phyloP scores from a whole-genome alignment of 148 eudicot genomes.

The Oxyria digyna region DNA sequence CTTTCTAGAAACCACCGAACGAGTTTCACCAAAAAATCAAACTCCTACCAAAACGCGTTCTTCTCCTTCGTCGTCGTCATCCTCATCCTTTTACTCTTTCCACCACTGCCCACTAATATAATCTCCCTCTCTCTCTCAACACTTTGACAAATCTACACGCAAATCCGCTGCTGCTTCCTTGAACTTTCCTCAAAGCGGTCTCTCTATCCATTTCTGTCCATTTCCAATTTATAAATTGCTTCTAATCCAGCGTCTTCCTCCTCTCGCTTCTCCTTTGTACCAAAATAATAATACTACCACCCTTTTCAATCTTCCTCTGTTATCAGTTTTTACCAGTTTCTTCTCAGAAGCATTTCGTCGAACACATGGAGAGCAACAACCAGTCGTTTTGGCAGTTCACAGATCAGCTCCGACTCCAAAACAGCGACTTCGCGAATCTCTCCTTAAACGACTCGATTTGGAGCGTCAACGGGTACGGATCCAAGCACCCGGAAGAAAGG shows the following conservation, averaged over 20 bases:
- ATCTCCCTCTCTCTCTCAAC: conserved; percentile 6
- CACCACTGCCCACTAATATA: neutral
- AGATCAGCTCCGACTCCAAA: conserved; percentile 73
- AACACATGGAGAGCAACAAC: conserved; percentile 52
- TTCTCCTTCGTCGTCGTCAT: too few species aligned
- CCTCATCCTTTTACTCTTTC: neutral
- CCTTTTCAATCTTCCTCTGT: neutral
- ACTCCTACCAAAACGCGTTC: conserved; percentile 1
- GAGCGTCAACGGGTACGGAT: conserved; percentile 41
- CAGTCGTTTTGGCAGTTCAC: conserved; percentile 88
- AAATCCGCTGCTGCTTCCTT: conserved; percentile 23
- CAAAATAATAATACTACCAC: neutral
- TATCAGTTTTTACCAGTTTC: neutral
- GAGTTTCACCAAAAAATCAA: neutral
- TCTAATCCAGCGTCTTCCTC: neutral
- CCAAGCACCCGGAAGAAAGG: conserved; percentile 48
- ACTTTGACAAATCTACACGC: conserved; percentile 77
- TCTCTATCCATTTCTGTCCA: neutral
- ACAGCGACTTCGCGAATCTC: conserved; percentile 42
- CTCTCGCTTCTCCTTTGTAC: neutral
- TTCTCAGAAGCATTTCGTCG: conserved; percentile 18
- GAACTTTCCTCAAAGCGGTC: conserved; percentile 36
- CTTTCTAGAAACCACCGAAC: conserved; percentile 11
- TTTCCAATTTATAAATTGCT: neutral
- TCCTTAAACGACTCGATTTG: conserved; percentile 89